These are phyloP conservation scores for Anisodus acutangulus DNA, from an alignment of 257 asterid species.

Conservation along the genomic window DNA sequence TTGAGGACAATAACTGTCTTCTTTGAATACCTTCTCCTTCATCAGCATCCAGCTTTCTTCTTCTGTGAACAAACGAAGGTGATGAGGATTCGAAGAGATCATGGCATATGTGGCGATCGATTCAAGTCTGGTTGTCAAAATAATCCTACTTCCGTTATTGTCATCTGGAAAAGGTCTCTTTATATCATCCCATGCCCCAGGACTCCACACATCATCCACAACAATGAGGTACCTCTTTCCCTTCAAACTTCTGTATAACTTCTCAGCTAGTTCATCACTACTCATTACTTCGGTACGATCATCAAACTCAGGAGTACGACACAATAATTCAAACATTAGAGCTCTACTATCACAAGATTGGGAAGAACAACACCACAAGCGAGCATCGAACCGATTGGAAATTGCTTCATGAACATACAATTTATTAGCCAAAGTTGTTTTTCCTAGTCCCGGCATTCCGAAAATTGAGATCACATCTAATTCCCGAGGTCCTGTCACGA, in stretches of 20 bases:
- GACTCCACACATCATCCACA: slow-evolving; percentile 1
- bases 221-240: slow-evolving; percentile 20
- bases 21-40: neutral
- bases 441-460: slow-evolving; percentile 15
- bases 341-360: slow-evolving; percentile 1
- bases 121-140: neutral
- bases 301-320: neutral
- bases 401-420: neutral
- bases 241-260: neutral
- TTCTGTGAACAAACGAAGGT: neutral
- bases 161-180: slow-evolving; percentile 9
- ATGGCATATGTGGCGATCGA: neutral
- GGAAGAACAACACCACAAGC: slow-evolving; percentile 14
- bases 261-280: slow-evolving; percentile 9
- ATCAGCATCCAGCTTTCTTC: neutral
- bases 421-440: slow-evolving; percentile 22
- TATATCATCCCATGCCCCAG: slow-evolving; percentile 16
- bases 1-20: neutral
- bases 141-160: neutral
- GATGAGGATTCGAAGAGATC: neutral
- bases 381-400: neutral
- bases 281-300: neutral
- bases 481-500: neutral
- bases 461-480: slow-evolving; percentile 13
- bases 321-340: neutral